Conservation (phyloP, 2,329 filamentous ascomycete genomes). For the Emergomyces africanus region DNA sequence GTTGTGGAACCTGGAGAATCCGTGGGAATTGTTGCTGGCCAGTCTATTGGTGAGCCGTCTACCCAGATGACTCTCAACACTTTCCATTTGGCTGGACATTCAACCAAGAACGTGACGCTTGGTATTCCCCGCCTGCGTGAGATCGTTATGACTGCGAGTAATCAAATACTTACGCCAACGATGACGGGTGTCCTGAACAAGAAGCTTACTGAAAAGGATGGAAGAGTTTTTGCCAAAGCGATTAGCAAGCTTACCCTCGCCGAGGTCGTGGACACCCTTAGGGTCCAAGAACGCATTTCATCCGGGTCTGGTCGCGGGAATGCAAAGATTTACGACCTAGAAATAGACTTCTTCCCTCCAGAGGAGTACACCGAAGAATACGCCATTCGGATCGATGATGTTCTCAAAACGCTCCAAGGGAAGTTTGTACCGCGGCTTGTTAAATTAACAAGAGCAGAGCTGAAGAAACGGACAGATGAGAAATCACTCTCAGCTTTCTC, state of each 20-base stretch:
- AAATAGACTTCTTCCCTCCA: slow-evolving; percentile 70
- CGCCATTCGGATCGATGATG: slow-evolving; percentile 64
- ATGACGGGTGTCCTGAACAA: slow-evolving; percentile 61
- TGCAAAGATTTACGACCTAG: slow-evolving; percentile 75
- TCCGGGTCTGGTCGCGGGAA: slow-evolving; percentile 53
- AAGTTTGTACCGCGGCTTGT: slow-evolving; percentile 65
- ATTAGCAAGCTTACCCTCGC: slow-evolving; percentile 78
- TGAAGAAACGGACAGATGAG: slow-evolving; percentile 61
- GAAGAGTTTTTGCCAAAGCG: slow-evolving; percentile 74
- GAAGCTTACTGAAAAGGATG: slow-evolving; percentile 55
- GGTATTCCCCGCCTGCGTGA: slow-evolving; percentile 96
- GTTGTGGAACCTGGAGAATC: slow-evolving; percentile 92
- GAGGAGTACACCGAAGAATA: slow-evolving; percentile 78
- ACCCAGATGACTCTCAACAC: slow-evolving; percentile 99
- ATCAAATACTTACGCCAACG: slow-evolving; percentile 72
- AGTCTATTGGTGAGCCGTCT: slow-evolving; percentile 92
- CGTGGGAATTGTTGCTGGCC: slow-evolving; percentile 90
- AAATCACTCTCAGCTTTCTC: slow-evolving; percentile 43
- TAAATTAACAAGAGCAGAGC: slow-evolving; percentile 57
- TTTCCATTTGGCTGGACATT: slow-evolving; percentile 98
- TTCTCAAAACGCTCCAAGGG: slow-evolving; percentile 65
- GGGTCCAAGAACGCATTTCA: slow-evolving; percentile 67
- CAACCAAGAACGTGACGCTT: slow-evolving; percentile 94
- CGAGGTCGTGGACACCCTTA: slow-evolving; percentile 69
- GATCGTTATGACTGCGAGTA: slow-evolving; percentile 95